These are phyloP conservation scores for Boletus pseudopeckii DNA, from an alignment of 768 basidiomycete genomes.

Conservation along the genomic window DNA sequence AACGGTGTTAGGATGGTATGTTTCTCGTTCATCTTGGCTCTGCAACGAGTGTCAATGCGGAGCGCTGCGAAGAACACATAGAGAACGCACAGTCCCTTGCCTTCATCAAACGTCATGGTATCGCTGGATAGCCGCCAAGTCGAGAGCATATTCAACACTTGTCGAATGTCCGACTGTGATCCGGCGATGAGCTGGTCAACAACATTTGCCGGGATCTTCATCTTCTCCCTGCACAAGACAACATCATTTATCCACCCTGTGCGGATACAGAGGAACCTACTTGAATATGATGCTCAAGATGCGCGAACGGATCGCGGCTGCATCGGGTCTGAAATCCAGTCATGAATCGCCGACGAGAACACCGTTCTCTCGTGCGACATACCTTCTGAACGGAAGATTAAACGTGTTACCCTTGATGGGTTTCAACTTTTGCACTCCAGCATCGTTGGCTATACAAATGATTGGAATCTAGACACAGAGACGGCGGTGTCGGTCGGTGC, in stretches of 20 bases:
- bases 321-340: conserved; percentile 61
- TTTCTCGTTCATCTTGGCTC: conserved; percentile 89
- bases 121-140: conserved; percentile 88
- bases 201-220: conserved; percentile 89
- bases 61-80: neutral
- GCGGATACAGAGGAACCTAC: conserved; percentile 41
- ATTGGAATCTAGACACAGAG: conserved; percentile 73
- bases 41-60: conserved; percentile 30
- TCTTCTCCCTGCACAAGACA: conserved; percentile 63
- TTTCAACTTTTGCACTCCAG: conserved; percentile 83
- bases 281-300: conserved; percentile 88
- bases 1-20: conserved; percentile 89
- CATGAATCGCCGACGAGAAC: neutral
- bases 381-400: conserved; percentile 77
- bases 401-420: conserved; percentile 73
- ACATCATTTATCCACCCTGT: neutral
- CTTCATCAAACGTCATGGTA: conserved; percentile 87
- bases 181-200: conserved; percentile 88
- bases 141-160: conserved; percentile 96
- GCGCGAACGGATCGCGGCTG: conserved; percentile 73
- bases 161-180: conserved; percentile 93
- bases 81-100: conserved; percentile 76
- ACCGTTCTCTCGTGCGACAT: conserved; percentile 12
- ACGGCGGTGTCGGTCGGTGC: neutral
- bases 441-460: conserved; percentile 96